phyloP scores from a whole-genome alignment of 139 green algal genomes.

The Picochlorum sp. region DNA sequence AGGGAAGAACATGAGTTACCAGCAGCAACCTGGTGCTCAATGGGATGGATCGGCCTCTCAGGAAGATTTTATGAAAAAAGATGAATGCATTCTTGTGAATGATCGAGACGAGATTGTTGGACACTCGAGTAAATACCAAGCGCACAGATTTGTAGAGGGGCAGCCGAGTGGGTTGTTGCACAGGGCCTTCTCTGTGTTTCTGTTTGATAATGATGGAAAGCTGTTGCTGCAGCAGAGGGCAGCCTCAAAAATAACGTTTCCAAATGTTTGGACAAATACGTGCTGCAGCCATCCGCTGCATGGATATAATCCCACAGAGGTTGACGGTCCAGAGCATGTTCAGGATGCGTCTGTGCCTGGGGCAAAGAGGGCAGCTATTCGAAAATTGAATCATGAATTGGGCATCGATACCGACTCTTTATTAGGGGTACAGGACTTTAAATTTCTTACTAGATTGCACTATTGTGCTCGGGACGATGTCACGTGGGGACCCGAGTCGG shows the following conservation, averaged over 20 bases:
- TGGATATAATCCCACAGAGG: constrained; percentile 56
- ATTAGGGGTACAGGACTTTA: constrained; percentile 43
- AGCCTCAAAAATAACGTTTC: constrained; percentile 89
- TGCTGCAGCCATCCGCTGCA: constrained; percentile 92
- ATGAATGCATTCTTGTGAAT: constrained; percentile 88
- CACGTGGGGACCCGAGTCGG: constrained; percentile 18
- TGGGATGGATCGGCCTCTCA: constrained; percentile 28
- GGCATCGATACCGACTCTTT: constrained; percentile 44
- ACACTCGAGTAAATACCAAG: constrained; percentile 66
- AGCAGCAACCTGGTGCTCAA: not conserved
- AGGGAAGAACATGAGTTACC: constrained; percentile 4
- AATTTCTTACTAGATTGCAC: constrained; percentile 80
- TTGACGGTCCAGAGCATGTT: constrained; percentile 36
- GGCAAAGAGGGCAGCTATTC: constrained; percentile 52
- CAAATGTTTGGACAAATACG: constrained; percentile 93
- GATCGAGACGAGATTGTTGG: constrained; percentile 65
- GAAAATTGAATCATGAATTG: constrained; percentile 89
- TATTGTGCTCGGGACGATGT: constrained; percentile 79
- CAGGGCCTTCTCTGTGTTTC: constrained; percentile 91
- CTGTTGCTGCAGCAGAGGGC: constrained; percentile 89
- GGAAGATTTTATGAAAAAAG: constrained; percentile 74
- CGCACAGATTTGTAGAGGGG: constrained; percentile 39
- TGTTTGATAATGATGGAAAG: constrained; percentile 76
- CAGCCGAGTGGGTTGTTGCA: constrained; percentile 68
- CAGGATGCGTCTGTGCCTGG: constrained; percentile 32